Base-by-base conservation (phyloP, 495 filamentous ascomycete genomes). In the Penicillium daleae region DNA sequence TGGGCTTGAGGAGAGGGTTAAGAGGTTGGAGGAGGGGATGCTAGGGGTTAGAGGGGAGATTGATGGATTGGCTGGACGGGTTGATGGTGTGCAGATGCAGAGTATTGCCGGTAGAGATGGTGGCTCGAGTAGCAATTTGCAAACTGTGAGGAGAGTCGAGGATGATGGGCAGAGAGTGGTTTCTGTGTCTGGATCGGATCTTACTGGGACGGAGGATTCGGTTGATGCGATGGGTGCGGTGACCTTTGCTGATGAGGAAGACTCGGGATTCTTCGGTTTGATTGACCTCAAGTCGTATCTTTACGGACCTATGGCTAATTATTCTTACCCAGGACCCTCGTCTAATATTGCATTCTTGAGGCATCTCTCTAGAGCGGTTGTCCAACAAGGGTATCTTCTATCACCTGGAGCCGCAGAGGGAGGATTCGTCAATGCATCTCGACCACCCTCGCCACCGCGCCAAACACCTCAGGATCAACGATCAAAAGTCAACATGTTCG, bases 271-370 rank as follows among this genome's bases (percentile, higher is more conserved):
- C 62, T 82, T 82, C 67, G 79, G 78, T 80, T 62, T 21, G 26
- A 12, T 9, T 21, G 10, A 22, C 19, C 19, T 21, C 17, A 44
- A 0, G 6, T 8, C 39, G 5, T 19, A 21, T 21, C 8, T 0
- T 8, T 2, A 42, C 6, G n/a, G 39, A 2, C 8, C 29, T n/a
- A 6, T 51, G 2, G 22, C 24, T 57, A 27, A 59, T 71, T 48
- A 73, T 33, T 46, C 8, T 32, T n/a, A 15, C 2, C 7, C 29
- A 80, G 78, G 79, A 15, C 74, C 79, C 7, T 81, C 79, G 8
- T 82, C 79, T 6, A 82, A 82, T 58, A 80, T 80, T 49, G 77
- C 79, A 10, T 81, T 81, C 40, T 71, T 78, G 26, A 66, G 76
- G 13, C 71, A 74, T 60, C 66, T 78, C 19, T 75, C 72, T 22